Evolutionary conservation across 495 filamentous ascomycete species (phyloP).

Genomic region (Annulohypoxylon bovei): DNA sequence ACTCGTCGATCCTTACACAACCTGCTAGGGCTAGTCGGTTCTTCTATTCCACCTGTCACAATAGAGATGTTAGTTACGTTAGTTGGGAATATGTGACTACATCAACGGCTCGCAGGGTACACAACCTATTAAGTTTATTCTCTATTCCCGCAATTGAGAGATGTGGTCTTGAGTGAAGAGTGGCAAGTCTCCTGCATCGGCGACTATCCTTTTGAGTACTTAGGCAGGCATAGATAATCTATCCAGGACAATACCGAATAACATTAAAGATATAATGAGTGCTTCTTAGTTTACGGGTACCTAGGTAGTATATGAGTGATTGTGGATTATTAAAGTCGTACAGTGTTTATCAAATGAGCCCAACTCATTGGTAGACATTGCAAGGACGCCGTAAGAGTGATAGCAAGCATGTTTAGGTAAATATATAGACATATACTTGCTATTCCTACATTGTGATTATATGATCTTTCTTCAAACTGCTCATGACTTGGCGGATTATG

Average conservation of each 20-base stretch:
- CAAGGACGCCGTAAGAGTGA: neutral
- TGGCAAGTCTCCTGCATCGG: neutral
- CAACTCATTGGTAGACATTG: neutral
- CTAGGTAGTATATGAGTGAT: neutral
- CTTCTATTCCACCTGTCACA: conserved; percentile 1
- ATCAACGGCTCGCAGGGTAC: neutral
- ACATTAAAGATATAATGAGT: neutral
- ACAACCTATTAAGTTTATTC: conserved; percentile 7
- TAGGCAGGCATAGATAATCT: no score
- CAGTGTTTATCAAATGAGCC: neutral
- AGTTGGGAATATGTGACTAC: neutral
- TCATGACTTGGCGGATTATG: neutral
- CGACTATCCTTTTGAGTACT: neutral
- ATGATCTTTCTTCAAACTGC: neutral
- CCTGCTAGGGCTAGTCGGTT: neutral
- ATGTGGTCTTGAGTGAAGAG: neutral
- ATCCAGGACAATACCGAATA: conserved; percentile 4
- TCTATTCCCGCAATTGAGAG: neutral
- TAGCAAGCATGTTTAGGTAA: neutral
- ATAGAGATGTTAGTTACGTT: neutral
- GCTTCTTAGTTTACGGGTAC: neutral
- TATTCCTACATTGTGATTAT: neutral
- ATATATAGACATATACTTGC: neutral
- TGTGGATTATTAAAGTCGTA: neutral
- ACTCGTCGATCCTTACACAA: conserved; percentile 2